Evolutionary conservation across 495 filamentous ascomycete species (phyloP).

Genomic region (Pseudotulostoma volvatum): DNA sequence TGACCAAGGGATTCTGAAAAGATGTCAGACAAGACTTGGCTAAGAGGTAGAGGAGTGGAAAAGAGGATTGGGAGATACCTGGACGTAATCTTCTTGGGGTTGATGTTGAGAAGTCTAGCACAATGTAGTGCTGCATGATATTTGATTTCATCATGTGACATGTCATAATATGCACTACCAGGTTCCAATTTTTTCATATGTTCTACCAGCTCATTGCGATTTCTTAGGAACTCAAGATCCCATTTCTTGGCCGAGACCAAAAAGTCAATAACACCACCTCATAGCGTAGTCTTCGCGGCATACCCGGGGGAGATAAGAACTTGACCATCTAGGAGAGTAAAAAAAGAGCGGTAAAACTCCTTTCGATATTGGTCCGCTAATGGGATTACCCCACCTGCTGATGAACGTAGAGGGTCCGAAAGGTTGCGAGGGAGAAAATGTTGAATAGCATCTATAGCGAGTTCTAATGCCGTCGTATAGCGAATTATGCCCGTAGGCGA

Average conservation of each 20-base stretch:
- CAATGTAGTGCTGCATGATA: background rate
- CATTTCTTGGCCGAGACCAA: background rate
- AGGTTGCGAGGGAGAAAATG: background rate
- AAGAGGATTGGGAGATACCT: background rate
- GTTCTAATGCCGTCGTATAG: no score
- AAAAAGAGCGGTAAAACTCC: slow-evolving; percentile 1
- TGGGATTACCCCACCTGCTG: background rate
- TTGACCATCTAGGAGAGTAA: background rate
- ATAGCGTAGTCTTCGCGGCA: background rate
- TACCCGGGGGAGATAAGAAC: background rate
- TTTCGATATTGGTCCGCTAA: slow-evolving; percentile 1
- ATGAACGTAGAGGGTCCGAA: background rate
- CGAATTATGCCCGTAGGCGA: no score
- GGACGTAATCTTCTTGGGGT: background rate
- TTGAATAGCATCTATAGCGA: no score
- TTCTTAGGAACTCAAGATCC: background rate
- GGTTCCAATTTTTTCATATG: background rate
- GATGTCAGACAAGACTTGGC: background rate
- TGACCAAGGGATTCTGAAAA: background rate
- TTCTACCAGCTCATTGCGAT: background rate
- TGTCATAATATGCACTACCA: background rate
- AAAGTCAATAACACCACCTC: background rate
- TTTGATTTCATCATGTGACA: no score
- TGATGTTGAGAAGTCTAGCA: slow-evolving; percentile 1
- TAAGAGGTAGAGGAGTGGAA: background rate